Base-by-base conservation (phyloP, 2,329 filamentous ascomycete species). In the Metarhizium guizhouense region DNA sequence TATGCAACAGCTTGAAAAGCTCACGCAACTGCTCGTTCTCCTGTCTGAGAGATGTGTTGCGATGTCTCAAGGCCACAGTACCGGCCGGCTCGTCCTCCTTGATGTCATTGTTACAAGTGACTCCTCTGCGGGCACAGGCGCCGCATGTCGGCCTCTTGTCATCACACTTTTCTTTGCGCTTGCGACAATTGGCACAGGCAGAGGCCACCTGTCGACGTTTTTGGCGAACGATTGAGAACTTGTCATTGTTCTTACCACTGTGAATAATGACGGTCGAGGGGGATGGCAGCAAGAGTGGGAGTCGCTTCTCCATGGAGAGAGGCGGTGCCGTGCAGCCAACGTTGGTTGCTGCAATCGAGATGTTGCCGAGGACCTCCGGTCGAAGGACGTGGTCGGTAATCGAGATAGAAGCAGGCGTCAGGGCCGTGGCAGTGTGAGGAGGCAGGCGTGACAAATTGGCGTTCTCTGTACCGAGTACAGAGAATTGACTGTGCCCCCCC, bases 11-110 rank as follows among this genome's bases (percentile, higher is more conserved):
- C 38, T n/a, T 38, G 40, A 58, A 59, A 32, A 62, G 54, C 36
- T 59, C 56, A 6, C 56, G 57, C 53, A 58, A 54, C 18, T 56
- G 60, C 13, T 56, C 50, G n/a, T 60, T 60, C 47, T 62, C 57
- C 16, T n/a, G 50, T 47, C 55, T 45, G 5, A 61, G 58, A 14
- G 56, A 42, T 5, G 29, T 36, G 30, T 56, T 56, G 36, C 55
- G 55, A 20, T 45, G 36, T 32, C 49, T 54, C 18, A 56, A 40
- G 7, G 55, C 47, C 13, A 29, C 47, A n/a, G 47, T 7, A 25
- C 32, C 25, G 18, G 52, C 16, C 48, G 34, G 29, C 11, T 52
- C 55, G 40, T 56, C 52, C 25, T 51, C 30, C 25, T 56, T 54
- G 38, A 32, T 42, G 18, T 36, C 40, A 18, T 56, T 56, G 55